These are phyloP conservation scores for Sarcodon aspratus DNA, from an alignment of 768 basidiomycete genomes.

Conservation along the genomic window DNA sequence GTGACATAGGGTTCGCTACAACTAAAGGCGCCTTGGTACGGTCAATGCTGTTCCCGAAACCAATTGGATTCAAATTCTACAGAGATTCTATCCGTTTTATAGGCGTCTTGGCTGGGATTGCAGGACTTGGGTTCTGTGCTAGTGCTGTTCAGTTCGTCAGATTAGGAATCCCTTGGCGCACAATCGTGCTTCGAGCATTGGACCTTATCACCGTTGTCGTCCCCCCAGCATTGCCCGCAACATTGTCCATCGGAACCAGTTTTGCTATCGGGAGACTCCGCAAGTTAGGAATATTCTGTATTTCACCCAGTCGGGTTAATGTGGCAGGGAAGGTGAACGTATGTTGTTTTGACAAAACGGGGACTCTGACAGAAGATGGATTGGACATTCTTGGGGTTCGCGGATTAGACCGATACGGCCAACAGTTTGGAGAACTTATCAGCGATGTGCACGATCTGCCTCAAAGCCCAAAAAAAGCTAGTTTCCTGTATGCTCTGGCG, in stretches of 20 bases:
- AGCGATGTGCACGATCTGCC: slow-evolving; percentile 84
- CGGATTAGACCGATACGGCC: slow-evolving; percentile 61
- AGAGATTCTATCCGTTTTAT: slow-evolving; percentile 88
- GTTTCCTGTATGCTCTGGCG: slow-evolving; percentile 83
- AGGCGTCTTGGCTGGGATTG: slow-evolving; percentile 82
- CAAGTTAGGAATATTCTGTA: slow-evolving; percentile 86
- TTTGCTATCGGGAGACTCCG: slow-evolving; percentile 87
- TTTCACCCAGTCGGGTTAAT: slow-evolving; percentile 92
- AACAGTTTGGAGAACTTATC: slow-evolving; percentile 84
- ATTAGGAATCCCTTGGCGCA: slow-evolving; percentile 84
- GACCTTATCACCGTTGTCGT: slow-evolving; percentile 97
- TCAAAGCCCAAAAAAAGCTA: slow-evolving; percentile 57
- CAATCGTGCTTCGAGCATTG: slow-evolving; percentile 83
- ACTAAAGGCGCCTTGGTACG: slow-evolving; percentile 94
- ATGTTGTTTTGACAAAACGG: slow-evolving; percentile 98
- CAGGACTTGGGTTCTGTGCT: slow-evolving; percentile 81
- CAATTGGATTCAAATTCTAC: slow-evolving; percentile 98
- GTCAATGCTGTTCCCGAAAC: slow-evolving; percentile 98
- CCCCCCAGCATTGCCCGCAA: slow-evolving; percentile 94
- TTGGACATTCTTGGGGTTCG: slow-evolving; percentile 94
- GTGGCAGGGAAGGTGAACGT: slow-evolving; percentile 94
- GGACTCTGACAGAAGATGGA: slow-evolving; percentile 96
- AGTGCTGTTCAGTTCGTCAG: slow-evolving; percentile 88
- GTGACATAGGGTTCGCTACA: slow-evolving; percentile 77
- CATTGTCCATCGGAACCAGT: slow-evolving; percentile 92